phyloP scores from a whole-genome alignment of 495 filamentous ascomycete genomes.

The Parachaetomium inaequale region DNA sequence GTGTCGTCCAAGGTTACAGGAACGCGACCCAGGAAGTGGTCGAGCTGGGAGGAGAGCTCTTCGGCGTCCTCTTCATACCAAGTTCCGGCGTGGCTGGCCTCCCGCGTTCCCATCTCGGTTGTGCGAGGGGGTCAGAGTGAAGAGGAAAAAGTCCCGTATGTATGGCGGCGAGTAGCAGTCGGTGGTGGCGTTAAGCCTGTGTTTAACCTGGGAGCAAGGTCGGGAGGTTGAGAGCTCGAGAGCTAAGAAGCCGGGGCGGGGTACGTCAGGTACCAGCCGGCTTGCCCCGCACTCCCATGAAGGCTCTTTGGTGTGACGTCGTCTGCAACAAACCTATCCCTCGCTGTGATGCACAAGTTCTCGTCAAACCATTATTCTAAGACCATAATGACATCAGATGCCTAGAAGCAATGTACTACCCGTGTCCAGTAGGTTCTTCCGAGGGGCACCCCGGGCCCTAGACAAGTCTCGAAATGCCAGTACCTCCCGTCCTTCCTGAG shows the following conservation, averaged over 20 bases:
- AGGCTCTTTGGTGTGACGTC: background rate
- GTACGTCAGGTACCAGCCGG: background rate
- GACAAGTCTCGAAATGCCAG: no score
- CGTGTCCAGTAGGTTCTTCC: no score
- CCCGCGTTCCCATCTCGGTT: slow-evolving; percentile 45
- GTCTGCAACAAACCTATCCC: background rate
- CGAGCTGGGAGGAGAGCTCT: slow-evolving; percentile 66
- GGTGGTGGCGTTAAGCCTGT: background rate
- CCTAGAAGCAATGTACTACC: background rate
- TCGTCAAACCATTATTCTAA: no score
- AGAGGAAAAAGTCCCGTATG: background rate
- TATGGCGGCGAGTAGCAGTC: background rate
- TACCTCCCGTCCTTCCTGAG: background rate
- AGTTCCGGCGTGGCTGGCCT: slow-evolving; percentile 57
- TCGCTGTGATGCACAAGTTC: no score
- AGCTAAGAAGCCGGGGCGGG: no score
- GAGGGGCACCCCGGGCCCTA: background rate
- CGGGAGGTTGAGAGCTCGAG: background rate
- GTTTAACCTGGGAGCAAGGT: background rate
- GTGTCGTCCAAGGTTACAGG: slow-evolving; percentile 57
- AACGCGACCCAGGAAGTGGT: slow-evolving; percentile 73
- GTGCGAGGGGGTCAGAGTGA: background rate
- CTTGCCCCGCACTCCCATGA: slow-evolving; percentile 2
- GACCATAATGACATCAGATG: background rate
- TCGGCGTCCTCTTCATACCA: slow-evolving; percentile 73